phyloP scores from a whole-genome alignment of 352 stramenopile species.

The Chrysophaeum taylorii region DNA sequence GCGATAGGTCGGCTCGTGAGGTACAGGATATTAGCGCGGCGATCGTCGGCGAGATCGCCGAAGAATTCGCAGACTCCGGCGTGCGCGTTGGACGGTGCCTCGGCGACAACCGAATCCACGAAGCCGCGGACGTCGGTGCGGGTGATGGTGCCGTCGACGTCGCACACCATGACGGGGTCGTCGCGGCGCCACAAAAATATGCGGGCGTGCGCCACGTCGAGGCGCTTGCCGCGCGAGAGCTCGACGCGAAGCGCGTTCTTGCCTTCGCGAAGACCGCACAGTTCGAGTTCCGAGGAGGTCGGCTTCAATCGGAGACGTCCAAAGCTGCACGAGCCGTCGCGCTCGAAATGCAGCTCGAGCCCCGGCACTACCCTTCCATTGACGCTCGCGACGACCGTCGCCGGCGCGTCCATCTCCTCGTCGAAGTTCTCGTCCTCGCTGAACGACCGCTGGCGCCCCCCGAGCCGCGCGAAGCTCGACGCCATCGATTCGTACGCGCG shows the following conservation, averaged over 20 bases:
- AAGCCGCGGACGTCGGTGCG: conserved; percentile 31
- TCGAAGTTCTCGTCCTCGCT: background rate
- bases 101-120: conserved; percentile 43
- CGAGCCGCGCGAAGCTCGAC: background rate
- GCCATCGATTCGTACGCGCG: background rate
- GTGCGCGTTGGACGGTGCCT: conserved; percentile 37
- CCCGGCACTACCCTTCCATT: conserved; percentile 29
- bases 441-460: background rate
- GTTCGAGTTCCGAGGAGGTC: background rate
- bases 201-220: background rate
- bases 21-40: conserved; percentile 65
- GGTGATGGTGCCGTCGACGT: conserved; percentile 64
- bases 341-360: background rate
- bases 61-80: conserved; percentile 61
- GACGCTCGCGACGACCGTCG: conserved; percentile 25
- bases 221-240: too few species aligned
- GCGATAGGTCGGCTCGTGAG: conserved; percentile 53
- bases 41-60: too few species aligned
- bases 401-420: background rate
- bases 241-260: background rate
- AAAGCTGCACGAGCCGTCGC: background rate
- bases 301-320: background rate
- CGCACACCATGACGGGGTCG: conserved; percentile 59
- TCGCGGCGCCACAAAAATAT: conserved; percentile 59
- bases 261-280: background rate